Percentiles rank a stretch among this genome's conserved stretches.
Conservation (phyloP, 495 filamentous ascomycete genomes). For the Tuber borchii region DNA sequence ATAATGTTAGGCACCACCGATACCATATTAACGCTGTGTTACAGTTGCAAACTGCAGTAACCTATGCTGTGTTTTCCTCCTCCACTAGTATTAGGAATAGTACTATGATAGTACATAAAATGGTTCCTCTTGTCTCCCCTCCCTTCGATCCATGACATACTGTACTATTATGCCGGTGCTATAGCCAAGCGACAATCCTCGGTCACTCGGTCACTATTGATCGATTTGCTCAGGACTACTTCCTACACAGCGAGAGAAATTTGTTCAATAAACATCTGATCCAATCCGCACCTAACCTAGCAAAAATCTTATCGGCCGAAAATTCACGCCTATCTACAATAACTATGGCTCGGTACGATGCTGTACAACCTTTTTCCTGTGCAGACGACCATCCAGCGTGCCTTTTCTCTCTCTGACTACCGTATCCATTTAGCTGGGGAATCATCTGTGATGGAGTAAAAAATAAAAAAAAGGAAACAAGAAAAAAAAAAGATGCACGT, state of each 20-base stretch:
- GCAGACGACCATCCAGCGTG: background rate
- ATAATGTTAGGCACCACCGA: background rate
- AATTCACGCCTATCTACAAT: background rate
- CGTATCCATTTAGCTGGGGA: background rate
- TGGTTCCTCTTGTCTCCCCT: background rate
- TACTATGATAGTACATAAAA: background rate
- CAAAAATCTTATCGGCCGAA: background rate
- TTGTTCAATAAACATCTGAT: background rate
- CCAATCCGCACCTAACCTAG: background rate
- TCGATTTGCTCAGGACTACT: background rate
- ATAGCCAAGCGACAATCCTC: background rate
- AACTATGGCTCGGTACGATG: background rate
- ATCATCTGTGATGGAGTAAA: background rate
- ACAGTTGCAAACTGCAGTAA: background rate
- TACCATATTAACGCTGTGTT: background rate
- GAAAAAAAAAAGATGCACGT: no score
- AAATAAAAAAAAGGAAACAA: background rate
- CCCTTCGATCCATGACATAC: background rate
- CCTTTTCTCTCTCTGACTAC: background rate
- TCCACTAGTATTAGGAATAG: background rate
- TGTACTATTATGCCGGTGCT: background rate
- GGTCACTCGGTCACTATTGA: background rate
- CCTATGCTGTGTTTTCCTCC: background rate
- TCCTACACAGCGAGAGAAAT: background rate
- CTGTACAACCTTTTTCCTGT: background rate